Percentiles rank a stretch among this genome's conserved stretches.
Evolutionary conservation across 805 yeast species (phyloP).

Genomic region (Candida chauliodis): DNA sequence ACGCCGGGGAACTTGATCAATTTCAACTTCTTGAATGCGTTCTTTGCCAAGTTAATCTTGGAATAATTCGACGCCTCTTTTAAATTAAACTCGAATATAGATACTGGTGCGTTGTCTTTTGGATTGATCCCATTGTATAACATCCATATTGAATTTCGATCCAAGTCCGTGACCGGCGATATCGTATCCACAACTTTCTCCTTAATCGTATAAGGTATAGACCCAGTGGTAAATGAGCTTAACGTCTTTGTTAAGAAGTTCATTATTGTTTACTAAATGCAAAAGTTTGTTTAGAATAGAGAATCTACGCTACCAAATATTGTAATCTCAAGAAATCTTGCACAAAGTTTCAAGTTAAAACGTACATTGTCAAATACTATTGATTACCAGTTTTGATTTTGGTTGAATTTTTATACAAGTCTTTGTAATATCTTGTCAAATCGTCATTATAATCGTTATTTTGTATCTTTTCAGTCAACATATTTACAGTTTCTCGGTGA

Average conservation of each 20-base stretch:
- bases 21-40: slow-evolving; percentile 44
- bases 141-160: slow-evolving; percentile 52
- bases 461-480: slow-evolving; percentile 58
- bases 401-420: slow-evolving; percentile 81
- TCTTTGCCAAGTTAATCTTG: slow-evolving; percentile 25
- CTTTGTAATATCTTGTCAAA: slow-evolving; percentile 71
- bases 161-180: slow-evolving; percentile 13
- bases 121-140: slow-evolving; percentile 56
- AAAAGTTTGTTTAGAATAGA: neutral
- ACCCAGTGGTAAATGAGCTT: slow-evolving; percentile 50
- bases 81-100: slow-evolving; percentile 64
- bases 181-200: slow-evolving; percentile 36
- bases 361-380: no score
- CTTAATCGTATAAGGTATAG: slow-evolving; percentile 57
- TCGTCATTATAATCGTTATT: slow-evolving; percentile 57
- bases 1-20: slow-evolving; percentile 69
- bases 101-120: slow-evolving; percentile 47
- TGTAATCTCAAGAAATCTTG: no score
- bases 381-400: slow-evolving; percentile 55
- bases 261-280: slow-evolving; percentile 33
- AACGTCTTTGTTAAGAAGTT: slow-evolving; percentile 67
- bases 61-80: slow-evolving; percentile 30
- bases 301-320: no score
- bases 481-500: slow-evolving; percentile 68
- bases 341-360: no score